Conservation (phyloP, 768 basidiomycete genomes). For the Grammothele lineata region DNA sequence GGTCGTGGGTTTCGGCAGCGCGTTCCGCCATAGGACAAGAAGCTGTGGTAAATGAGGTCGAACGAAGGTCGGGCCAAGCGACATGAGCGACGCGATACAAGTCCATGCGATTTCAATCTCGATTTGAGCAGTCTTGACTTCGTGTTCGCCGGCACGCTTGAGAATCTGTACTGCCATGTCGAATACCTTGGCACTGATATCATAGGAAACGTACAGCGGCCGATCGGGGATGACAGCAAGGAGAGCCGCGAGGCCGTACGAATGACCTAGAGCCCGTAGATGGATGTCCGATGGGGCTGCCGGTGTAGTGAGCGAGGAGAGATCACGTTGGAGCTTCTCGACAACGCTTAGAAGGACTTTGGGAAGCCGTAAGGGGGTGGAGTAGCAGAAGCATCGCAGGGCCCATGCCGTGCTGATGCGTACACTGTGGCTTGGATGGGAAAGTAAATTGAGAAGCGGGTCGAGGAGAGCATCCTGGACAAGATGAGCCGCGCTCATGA, state of each 20-base stretch:
- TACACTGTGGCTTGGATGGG: conserved; percentile 86
- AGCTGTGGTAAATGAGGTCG: conserved; percentile 90
- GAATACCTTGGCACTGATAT: conserved; percentile 85
- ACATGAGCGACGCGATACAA: conserved; percentile 84
- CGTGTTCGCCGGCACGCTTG: conserved; percentile 89
- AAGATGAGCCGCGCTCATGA: neutral
- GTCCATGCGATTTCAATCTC: conserved; percentile 97
- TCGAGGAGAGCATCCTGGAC: conserved; percentile 72
- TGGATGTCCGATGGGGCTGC: conserved; percentile 68
- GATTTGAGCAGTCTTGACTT: conserved; percentile 72
- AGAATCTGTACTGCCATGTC: conserved; percentile 88
- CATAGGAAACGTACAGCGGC: conserved; percentile 92
- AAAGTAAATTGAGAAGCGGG: conserved; percentile 77
- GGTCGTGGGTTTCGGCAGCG: conserved; percentile 88
- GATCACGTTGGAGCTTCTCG: conserved; percentile 81
- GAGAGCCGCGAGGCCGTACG: conserved; percentile 85
- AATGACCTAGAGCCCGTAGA: conserved; percentile 75
- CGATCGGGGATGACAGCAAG: conserved; percentile 82
- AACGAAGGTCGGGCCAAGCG: conserved; percentile 90
- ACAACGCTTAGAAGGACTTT: conserved; percentile 72
- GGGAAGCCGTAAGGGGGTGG: conserved; percentile 81
- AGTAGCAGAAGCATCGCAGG: conserved; percentile 85
- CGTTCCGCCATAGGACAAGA: conserved; percentile 95
- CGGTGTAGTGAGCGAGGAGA: conserved; percentile 68
- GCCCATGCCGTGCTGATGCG: conserved; percentile 85